These are phyloP conservation scores for Phragmites australis DNA, from an alignment of 176 grass and related monocot species.

Conservation along the genomic window DNA sequence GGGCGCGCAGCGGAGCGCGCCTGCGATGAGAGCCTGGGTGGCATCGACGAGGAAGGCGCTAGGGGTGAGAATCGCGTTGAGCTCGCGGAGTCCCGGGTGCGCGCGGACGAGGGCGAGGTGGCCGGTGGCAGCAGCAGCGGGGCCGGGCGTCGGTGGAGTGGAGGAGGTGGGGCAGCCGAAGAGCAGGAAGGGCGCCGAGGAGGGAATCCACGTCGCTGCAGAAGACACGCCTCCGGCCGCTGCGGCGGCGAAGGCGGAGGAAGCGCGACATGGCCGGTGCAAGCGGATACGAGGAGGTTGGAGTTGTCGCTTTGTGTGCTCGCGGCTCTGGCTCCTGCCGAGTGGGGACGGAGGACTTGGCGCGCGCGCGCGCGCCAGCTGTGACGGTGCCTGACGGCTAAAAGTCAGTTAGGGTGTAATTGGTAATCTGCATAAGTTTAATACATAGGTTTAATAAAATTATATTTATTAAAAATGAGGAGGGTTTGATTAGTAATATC, in stretches of 20 bases:
- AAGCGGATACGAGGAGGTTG: not conserved
- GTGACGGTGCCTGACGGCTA: no score
- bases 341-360: no score
- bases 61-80: constrained; percentile 19
- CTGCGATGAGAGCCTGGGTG: constrained; percentile 27
- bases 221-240: constrained; percentile 3
- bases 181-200: not conserved
- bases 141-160: not conserved
- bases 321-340: no score
- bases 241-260: constrained; percentile 17
- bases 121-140: no score
- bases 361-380: not conserved
- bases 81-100: constrained; percentile 25
- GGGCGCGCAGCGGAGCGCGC: constrained; percentile 10
- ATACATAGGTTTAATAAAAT: no score
- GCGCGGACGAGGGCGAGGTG: constrained; percentile 37
- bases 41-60: constrained; percentile 32
- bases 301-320: not conserved
- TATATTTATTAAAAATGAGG: no score
- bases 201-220: not conserved
- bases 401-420: no score
- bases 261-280: constrained; percentile 32
- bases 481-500: no score
- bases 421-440: no score
- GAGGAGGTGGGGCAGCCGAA: not conserved